Percentiles rank a stretch among this genome's conserved stretches.
phyloP scores from a whole-genome alignment of 2,329 filamentous ascomycete genomes.

The Escovopsis weberi region DNA sequence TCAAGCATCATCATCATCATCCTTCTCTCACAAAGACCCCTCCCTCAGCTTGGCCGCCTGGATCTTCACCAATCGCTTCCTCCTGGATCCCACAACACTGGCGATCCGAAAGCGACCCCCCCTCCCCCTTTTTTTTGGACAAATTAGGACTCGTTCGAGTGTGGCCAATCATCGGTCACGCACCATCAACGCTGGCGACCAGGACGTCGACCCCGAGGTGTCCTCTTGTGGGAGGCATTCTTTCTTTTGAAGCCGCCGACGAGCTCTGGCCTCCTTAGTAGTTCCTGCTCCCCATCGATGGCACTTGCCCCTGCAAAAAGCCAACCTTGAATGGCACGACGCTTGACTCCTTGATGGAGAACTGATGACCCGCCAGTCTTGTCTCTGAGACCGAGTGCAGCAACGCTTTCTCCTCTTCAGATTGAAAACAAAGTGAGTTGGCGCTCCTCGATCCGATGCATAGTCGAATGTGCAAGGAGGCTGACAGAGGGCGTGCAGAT shows the following conservation, averaged over 20 bases:
- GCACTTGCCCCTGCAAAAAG: not conserved
- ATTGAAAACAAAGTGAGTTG: not conserved
- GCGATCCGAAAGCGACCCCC: too few species aligned
- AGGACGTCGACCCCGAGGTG: not conserved
- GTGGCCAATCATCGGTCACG: constrained; percentile 1
- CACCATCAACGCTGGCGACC: constrained; percentile 5
- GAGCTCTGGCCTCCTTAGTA: constrained; percentile 7
- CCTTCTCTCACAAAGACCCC: too few species aligned
- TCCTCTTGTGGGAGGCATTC: constrained; percentile 1
- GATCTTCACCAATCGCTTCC: too few species aligned
- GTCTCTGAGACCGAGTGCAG: not conserved
- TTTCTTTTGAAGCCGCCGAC: constrained; percentile 4
- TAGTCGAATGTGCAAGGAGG: too few species aligned
- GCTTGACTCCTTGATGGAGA: not conserved
- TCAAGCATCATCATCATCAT: too few species aligned
- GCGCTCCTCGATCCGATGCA: too few species aligned
- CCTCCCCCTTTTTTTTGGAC: too few species aligned
- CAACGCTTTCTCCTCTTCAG: not conserved
- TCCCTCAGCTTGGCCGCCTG: too few species aligned
- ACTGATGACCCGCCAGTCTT: not conserved
- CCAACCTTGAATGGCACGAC: not conserved
- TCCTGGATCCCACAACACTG: too few species aligned
- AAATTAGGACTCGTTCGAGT: not conserved
- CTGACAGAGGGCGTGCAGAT: not conserved
- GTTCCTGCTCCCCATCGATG: not conserved